phyloP scores from a whole-genome alignment of 179 eudicot species.

The Sideroxylon spinosum region DNA sequence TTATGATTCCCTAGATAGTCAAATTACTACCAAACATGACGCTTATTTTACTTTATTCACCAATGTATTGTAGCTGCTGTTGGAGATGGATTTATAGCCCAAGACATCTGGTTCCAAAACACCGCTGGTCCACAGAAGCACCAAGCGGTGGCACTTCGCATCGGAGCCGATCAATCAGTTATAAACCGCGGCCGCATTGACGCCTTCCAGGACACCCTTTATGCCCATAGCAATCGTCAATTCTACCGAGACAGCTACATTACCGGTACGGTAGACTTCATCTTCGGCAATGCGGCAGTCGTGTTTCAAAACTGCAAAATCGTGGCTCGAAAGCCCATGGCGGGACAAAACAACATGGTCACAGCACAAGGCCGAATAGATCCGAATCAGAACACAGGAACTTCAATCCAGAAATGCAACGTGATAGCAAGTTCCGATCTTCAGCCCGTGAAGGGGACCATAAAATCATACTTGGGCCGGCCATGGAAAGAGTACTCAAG shows the following conservation, averaged over 20 bases:
- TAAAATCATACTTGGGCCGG: constrained; percentile 32
- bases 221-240: constrained; percentile 8
- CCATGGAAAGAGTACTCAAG: constrained; percentile 39
- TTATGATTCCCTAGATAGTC: no score
- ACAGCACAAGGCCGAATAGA: constrained; percentile 39
- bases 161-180: background rate
- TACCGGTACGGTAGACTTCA: constrained; percentile 17
- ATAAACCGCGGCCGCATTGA: constrained; percentile 2
- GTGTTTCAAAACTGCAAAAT: constrained; percentile 34
- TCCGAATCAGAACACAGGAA: constrained; percentile 42
- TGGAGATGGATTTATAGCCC: background rate
- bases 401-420: constrained; percentile 29
- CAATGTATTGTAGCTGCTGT: constrained; percentile 24
- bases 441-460: constrained; percentile 15
- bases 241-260: constrained; percentile 8
- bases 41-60: background rate
- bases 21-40: no score
- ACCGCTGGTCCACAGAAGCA: background rate
- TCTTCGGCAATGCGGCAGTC: constrained; percentile 9
- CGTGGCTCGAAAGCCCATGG: constrained; percentile 26
- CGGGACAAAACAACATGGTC: constrained; percentile 22
- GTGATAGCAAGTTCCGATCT: constrained; percentile 30
- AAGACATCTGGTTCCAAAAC: constrained; percentile 1
- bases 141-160: background rate
- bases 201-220: constrained; percentile 7